phyloP scores from a whole-genome alignment of 495 filamentous ascomycete genomes.

The Trichoderma orchidacearum region DNA sequence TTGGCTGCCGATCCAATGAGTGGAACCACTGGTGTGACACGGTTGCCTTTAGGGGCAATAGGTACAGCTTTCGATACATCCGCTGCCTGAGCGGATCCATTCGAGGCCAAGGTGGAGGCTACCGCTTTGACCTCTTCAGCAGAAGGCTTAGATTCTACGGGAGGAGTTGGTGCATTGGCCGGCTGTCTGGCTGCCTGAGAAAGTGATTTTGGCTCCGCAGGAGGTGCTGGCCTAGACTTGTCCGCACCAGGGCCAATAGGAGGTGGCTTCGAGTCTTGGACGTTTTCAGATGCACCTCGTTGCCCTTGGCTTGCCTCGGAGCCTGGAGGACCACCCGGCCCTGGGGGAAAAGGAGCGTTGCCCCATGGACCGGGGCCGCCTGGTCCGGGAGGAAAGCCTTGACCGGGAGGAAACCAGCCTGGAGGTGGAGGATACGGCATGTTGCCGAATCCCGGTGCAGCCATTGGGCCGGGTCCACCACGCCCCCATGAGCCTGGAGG shows the following conservation, averaged over 20 bases:
- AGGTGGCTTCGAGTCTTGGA: conserved; percentile 28
- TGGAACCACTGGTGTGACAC: conserved; percentile 38
- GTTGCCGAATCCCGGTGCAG: conserved; percentile 24
- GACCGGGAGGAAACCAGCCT: conserved; percentile 73
- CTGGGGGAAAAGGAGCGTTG: conserved; percentile 28
- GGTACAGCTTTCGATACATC: conserved; percentile 32
- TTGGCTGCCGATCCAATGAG: conserved; percentile 56
- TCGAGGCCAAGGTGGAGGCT: conserved; percentile 25
- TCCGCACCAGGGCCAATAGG: conserved; percentile 42
- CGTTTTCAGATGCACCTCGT: conserved; percentile 15
- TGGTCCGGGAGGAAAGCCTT: conserved; percentile 56
- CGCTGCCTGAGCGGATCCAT: conserved; percentile 15
- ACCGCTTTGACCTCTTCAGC: conserved; percentile 36
- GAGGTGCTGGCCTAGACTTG: conserved; percentile 24
- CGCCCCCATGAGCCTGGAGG: conserved; percentile 41
- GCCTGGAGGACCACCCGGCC: conserved; percentile 18
- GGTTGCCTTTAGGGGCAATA: conserved; percentile 47
- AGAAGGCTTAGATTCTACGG: conserved; percentile 54
- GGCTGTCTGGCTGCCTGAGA: conserved; percentile 20
- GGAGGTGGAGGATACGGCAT: conserved; percentile 46
- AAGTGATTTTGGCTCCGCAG: conserved; percentile 23
- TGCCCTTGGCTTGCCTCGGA: conserved; percentile 20
- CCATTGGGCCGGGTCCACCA: conserved; percentile 41
- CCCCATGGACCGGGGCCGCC: conserved; percentile 44
- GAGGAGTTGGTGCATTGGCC: conserved; percentile 27